A percentile compares a stretch with the other conserved stretches of the same genome.
phyloP scores from a whole-genome alignment of 352 stramenopile species.

The Globisporangium heterothallicum region DNA sequence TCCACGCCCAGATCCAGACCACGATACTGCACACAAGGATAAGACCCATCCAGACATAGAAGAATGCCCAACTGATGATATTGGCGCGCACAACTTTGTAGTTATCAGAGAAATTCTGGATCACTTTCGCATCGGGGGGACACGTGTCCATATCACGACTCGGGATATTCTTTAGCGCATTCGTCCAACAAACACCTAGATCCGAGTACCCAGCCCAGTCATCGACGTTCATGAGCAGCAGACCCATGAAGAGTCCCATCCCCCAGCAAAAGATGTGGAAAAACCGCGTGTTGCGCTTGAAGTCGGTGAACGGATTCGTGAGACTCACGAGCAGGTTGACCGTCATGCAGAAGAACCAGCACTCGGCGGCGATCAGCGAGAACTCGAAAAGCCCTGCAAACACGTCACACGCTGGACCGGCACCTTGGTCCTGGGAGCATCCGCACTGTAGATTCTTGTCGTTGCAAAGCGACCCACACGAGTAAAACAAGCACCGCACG shows the following conservation, averaged over 20 bases:
- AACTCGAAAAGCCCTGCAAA: constrained; percentile 86
- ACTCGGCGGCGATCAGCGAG: constrained; percentile 75
- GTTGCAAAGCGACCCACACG: constrained; percentile 77
- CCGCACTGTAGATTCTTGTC: constrained; percentile 65
- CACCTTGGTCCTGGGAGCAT: constrained; percentile 40
- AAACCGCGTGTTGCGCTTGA: constrained; percentile 78
- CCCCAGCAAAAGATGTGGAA: constrained; percentile 87
- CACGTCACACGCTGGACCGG: constrained; percentile 52
- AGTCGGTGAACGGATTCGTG: constrained; percentile 89
- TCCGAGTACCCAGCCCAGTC: constrained; percentile 85
- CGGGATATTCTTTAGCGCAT: constrained; percentile 64
- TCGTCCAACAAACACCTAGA: constrained; percentile 83
- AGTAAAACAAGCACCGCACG: constrained; percentile 69
- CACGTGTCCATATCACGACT: constrained; percentile 29
- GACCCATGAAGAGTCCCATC: constrained; percentile 42
- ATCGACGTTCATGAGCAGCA: constrained; percentile 64
- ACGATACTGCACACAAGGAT: constrained; percentile 79
- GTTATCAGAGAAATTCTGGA: constrained; percentile 56
- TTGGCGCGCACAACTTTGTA: constrained; percentile 82
- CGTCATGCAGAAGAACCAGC: constrained; percentile 89
- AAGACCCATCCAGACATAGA: constrained; percentile 84
- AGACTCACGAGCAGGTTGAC: constrained; percentile 83
- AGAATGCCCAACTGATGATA: constrained; percentile 83
- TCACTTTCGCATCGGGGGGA: constrained; percentile 28
- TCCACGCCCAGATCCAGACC: constrained; percentile 84